These are phyloP conservation scores for Begonia masoniana DNA, from an alignment of 306 rosid genomes.

Conservation along the genomic window DNA sequence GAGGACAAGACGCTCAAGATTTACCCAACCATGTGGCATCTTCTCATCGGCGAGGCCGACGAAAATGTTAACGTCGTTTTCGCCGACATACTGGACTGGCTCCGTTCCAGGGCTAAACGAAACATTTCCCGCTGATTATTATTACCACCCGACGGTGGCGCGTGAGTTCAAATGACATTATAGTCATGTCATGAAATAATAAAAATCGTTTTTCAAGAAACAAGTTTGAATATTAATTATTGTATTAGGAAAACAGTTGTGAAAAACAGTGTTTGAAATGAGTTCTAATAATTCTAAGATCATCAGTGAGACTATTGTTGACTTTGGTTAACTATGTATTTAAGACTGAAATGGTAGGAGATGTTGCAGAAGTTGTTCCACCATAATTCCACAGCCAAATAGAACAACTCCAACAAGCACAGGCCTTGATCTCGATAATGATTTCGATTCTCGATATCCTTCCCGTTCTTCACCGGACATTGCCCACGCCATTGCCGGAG, in stretches of 20 bases:
- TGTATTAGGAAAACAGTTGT: too few relatives aligned
- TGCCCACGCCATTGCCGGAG: constrained; percentile 18
- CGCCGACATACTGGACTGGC: constrained; percentile 68
- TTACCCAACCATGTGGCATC: constrained; percentile 79
- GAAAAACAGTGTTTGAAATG: too few relatives aligned
- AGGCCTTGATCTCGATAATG: constrained; percentile 31
- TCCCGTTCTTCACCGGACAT: constrained; percentile 57
- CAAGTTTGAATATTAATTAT: too few relatives aligned
- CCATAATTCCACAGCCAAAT: constrained; percentile 41
- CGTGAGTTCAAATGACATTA: too few relatives aligned
- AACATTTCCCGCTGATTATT: too few relatives aligned
- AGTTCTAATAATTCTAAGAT: too few relatives aligned
- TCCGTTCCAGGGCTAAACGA: constrained; percentile 17
- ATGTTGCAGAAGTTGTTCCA: constrained; percentile 48
- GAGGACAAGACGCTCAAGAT: constrained; percentile 75
- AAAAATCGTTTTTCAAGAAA: too few relatives aligned
- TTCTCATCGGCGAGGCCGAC: constrained; percentile 49
- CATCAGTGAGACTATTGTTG: not conserved
- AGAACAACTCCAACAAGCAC: constrained; percentile 39
- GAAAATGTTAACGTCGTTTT: constrained; percentile 58
- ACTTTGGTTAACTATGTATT: not conserved
- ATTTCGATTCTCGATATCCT: constrained; percentile 14
- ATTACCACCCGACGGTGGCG: too few relatives aligned
- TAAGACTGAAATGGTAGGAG: constrained; percentile 19
- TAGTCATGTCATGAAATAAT: too few relatives aligned